phyloP scores from a whole-genome alignment of 2,329 filamentous ascomycete genomes.

The Herpotrichia juniperi region DNA sequence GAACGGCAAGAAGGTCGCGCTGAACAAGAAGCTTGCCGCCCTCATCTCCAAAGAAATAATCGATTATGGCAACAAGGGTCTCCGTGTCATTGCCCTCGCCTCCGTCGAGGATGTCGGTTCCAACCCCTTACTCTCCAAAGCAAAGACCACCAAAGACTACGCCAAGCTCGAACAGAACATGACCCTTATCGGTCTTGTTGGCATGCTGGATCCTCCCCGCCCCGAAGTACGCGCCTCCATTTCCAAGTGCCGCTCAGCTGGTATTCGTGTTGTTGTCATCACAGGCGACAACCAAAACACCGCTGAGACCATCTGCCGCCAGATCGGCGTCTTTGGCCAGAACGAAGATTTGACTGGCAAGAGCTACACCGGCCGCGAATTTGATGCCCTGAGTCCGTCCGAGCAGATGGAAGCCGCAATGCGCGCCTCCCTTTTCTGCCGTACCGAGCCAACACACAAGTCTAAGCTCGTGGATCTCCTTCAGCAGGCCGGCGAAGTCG shows the following conservation, averaged over 20 bases:
- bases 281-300: constrained; percentile 98
- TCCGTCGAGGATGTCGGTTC: constrained; percentile 76
- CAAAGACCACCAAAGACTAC: constrained; percentile 85
- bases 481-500: constrained; percentile 89
- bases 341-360: constrained; percentile 86
- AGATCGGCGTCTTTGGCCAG: constrained; percentile 89
- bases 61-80: constrained; percentile 88
- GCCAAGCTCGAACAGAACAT: constrained; percentile 87
- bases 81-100: constrained; percentile 93
- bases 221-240: constrained; percentile 89
- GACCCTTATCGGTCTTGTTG: constrained; percentile 90
- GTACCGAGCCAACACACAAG: constrained; percentile 95
- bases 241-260: constrained; percentile 85
- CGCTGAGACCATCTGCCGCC: constrained; percentile 94
- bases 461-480: constrained; percentile 97
- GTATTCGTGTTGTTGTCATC: constrained; percentile 96
- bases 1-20: constrained; percentile 75
- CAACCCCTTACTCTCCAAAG: constrained; percentile 72
- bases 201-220: constrained; percentile 95
- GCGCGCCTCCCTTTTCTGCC: constrained; percentile 88
- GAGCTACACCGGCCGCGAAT: constrained; percentile 94
- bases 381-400: constrained; percentile 78
- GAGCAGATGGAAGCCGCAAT: constrained; percentile 86
- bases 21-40: constrained; percentile 72
- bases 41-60: constrained; percentile 80